Percentiles rank a stretch among this genome's conserved stretches.
Evolutionary conservation across 768 basidiomycete genomes (phyloP).

Genomic region (Podaxis sp.): DNA sequence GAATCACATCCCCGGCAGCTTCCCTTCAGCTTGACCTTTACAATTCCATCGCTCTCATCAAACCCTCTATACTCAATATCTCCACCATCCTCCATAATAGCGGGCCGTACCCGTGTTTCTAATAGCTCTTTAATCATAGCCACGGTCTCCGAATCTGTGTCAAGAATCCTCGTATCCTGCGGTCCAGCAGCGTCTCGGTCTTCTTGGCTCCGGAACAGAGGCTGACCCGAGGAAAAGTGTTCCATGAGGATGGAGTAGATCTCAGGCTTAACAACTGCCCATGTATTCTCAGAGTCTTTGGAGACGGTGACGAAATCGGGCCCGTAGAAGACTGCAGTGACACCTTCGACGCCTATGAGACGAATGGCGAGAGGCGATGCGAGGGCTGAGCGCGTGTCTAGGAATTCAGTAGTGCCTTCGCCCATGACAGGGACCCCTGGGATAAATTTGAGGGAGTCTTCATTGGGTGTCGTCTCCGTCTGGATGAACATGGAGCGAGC

Average conservation of each 20-base stretch:
- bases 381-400: constrained; percentile 83
- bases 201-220: constrained; percentile 83
- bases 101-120: constrained; percentile 92
- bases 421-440: constrained; percentile 89
- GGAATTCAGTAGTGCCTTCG: constrained; percentile 90
- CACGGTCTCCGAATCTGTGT: constrained; percentile 93
- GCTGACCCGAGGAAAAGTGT: constrained; percentile 87
- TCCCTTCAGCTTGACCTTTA: constrained; percentile 91
- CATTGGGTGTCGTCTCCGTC: constrained; percentile 96
- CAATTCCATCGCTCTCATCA: constrained; percentile 69
- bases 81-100: constrained; percentile 98
- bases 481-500: constrained; percentile 97
- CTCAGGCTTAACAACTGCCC: constrained; percentile 94
- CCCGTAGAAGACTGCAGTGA: constrained; percentile 88
- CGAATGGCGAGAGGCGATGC: constrained; percentile 93
- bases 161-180: constrained; percentile 90
- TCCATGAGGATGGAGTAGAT: constrained; percentile 97
- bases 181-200: constrained; percentile 82
- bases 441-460: constrained; percentile 97
- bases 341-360: constrained; percentile 93
- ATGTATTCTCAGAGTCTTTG: constrained; percentile 81
- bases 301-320: constrained; percentile 98
- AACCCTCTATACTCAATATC: constrained; percentile 97
- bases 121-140: constrained; percentile 99
- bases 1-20: constrained; percentile 96